Evolutionary conservation across 148 eudicot genomes (phyloP), one percentile per base, ranked within the genome.

Genomic region (Spergularia marina): DNA sequence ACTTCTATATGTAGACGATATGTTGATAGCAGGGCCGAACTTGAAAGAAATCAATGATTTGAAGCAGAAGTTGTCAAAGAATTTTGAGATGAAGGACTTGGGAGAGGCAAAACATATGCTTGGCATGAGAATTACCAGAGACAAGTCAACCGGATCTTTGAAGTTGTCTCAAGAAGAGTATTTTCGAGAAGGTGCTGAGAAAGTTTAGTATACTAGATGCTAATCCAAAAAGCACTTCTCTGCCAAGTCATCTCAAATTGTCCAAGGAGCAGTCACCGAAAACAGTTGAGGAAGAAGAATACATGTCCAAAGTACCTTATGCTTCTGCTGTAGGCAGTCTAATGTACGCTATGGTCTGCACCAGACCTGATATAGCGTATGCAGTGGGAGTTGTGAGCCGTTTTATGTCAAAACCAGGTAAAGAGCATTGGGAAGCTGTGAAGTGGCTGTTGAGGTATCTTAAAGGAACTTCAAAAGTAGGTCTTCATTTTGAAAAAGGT

Each of bases 321-420:
- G 72, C 83, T 57, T 64, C 68, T 25, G 70, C 52, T 2, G 72
- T 80, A 20, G 84, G 83, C 17, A 80, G 74, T 39, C 39, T 83
- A 18, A 62, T 74, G 78, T 79, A 79, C 44, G 57, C 74, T 51
- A 79, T 79, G 78, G 78, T 74, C 12, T 69, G 76, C 23, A 80
- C 73, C 9, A 63, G 78, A 40, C 78, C 71, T 11, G 65, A 79
- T 67, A 71, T 79, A 53, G 55, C 74, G 30, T 75, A 79, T 47
- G 77, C 53, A 56, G 36, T 30, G 36, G 55, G 73, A 34, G 44
- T 52, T 51, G 75, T 70, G 14, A 75, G 71, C 66, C 52, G 74
- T 36, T 80, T 7, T 25, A 69, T 80, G 78, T 71, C 74, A 13
- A 74, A 68, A 44, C 74, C 69, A 16, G 74, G 51, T 8, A 78